Base-by-base conservation (phyloP, 1,284 basidiomycete genomes). In the Vanrija humicola region DNA sequence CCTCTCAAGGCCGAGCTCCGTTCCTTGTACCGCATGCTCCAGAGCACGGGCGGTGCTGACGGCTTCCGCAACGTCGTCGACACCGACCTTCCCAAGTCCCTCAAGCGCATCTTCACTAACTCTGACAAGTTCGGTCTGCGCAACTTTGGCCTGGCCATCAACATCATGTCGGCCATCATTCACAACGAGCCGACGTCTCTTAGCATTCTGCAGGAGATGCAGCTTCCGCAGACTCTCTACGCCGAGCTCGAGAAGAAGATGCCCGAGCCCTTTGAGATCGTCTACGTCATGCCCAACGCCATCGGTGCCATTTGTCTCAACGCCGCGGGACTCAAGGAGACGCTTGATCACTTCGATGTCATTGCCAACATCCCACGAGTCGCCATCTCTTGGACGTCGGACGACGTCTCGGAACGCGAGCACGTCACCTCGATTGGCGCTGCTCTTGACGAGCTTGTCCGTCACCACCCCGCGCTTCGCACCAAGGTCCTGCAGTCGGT, bases 101-200 rank as follows among this genome's bases (percentile, higher is more conserved):
- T 96, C 71, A 92, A 92, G 79, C 86, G 84, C 72, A 89, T 98
- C 49, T 87, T 98, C 66, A 84, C 89, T 66, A 82, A 92, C 66
- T 82, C 89, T 26, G 81, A 81, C 28, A 80, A 89, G 21, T 98
- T 97, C 76, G 96, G 96, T 3, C 83, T 90, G 1, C 88, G 86
- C 64, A 51, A 40, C 38, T 50, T 62, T 61, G 28, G 58, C 28
- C 50, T 45, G 18, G 91, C 91, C 1, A 91, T 97, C 80, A 95
- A 95, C 76, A 90, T 97, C 72, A 93, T 97, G 87, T 87, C 95
- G 6, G 94, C 93, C 0, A 98, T 99, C 74, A 87, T 98, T 16
- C 95, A 99, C 80, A 99, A 98, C 68, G 96, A 99, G 77, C 96
- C 96, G 10, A 98, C 95, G 0, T 96, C 91, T 14, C 80, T 99